Evolutionary conservation across 306 rosid genomes (phyloP), one percentile per base, ranked within the genome.

Genomic region (Trifolium repens): DNA sequence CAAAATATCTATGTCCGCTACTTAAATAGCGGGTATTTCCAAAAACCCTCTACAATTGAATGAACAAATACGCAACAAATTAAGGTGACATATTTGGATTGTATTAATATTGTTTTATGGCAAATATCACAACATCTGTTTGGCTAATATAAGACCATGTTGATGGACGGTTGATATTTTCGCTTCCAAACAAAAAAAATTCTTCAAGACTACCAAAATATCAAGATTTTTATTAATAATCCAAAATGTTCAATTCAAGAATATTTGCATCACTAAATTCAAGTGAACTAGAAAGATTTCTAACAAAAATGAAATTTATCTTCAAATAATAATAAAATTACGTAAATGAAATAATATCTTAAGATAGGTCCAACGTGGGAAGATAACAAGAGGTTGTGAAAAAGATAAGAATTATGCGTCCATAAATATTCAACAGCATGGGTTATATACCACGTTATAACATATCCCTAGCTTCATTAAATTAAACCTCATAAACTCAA

Each of bases 381-480:
- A 65, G 52, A 34, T 9, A 16, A 13, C 44, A 47, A 79, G 49
- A 86, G 86, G 91, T 9, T 52, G 11, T 5, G 0, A 62, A 7
- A 49, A 1, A 7, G 97, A 91, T 91, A 89, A 89, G 91, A 70
- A 84, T 32, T 81, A 67, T 86, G 97, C 74, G 97, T 44, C 32
- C 96, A 43, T 37, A 79, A 91, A 37, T 30, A 79, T 32, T 62
- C 68, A 69, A 50, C 0, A 7, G 4, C 47, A 6, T 66, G 60
- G 49, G 22, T 54, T 82, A 79, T 79, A 84, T 73, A 76, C 17
- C 66, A 2, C 7, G 4, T 6, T 37, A 16, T 0, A 19, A 30
- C 59, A 55, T 42, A 4, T 39, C 16, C 52, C 52, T 46, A 46
- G 0, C 32, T 4, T 22, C 15, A 7, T 50, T 43, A 67, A 67